Evolutionary conservation across 352 stramenopile genomes (phyloP).

Genomic region (Pythium diclinum): DNA sequence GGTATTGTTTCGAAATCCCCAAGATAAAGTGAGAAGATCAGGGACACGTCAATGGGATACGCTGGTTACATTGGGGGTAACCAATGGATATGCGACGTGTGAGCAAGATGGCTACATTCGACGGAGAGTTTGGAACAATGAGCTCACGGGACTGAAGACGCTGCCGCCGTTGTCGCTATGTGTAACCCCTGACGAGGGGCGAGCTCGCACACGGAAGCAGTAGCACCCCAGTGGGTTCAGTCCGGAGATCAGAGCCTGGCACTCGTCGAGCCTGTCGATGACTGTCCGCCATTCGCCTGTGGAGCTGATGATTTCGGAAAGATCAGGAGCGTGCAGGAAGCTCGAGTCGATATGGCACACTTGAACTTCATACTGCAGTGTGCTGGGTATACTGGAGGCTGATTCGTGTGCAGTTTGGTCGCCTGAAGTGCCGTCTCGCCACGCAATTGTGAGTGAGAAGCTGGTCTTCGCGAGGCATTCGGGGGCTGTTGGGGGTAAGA

Average conservation of each 20-base stretch:
- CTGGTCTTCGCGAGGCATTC: conserved; percentile 24
- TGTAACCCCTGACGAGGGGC: not conserved
- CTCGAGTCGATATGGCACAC: conserved; percentile 27
- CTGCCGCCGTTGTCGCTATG: conserved; percentile 11
- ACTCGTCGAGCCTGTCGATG: not conserved
- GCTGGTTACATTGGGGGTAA: not conserved
- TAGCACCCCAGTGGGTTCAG: conserved; percentile 29
- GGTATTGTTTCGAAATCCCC: not conserved
- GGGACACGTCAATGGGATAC: not conserved
- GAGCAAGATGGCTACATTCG: conserved; percentile 28
- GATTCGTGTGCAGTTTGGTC: not conserved
- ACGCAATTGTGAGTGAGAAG: conserved; percentile 33
- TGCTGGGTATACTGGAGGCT: not conserved
- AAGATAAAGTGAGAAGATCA: conserved; percentile 1
- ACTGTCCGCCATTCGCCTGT: conserved; percentile 22
- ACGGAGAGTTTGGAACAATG: conserved; percentile 25
- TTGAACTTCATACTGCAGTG: conserved; percentile 29
- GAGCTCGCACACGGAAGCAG: conserved; percentile 32
- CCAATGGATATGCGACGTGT: conserved; percentile 10
- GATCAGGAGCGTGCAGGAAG: conserved; percentile 8
- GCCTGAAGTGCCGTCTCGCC: conserved; percentile 18
- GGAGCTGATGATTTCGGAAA: conserved; percentile 7
- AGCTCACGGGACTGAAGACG: conserved; percentile 32
- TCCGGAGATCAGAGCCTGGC: conserved; percentile 21
- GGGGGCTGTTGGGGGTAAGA: conserved; percentile 29